Percentiles rank a stretch among this genome's conserved stretches.
Evolutionary conservation across 345 rosid species (phyloP).

Genomic region (Linum lewisii): DNA sequence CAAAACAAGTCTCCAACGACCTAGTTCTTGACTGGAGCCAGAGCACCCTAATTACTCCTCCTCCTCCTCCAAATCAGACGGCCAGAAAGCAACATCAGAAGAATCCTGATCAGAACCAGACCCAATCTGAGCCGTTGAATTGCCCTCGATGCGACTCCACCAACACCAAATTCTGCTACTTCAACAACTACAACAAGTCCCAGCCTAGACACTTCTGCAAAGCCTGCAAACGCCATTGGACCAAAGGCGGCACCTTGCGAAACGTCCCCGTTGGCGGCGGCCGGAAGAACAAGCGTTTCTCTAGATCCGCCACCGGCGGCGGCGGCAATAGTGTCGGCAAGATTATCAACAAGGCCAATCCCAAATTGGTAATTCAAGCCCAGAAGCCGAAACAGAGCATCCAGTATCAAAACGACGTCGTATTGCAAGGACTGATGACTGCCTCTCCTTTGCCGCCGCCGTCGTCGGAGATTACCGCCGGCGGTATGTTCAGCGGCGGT

Average conservation of each 20-base stretch:
- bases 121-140: conserved; percentile 45
- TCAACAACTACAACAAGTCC: conserved; percentile 78
- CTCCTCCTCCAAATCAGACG: neutral
- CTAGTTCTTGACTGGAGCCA: conserved; percentile 37
- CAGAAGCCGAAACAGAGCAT: conserved; percentile 21
- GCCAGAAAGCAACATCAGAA: neutral
- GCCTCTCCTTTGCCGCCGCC: conserved; percentile 18
- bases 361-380: conserved; percentile 16
- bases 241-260: conserved; percentile 79
- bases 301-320: neutral
- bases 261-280: conserved; percentile 89
- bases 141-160: conserved; percentile 88
- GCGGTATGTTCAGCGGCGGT: conserved; percentile 8
- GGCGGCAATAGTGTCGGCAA: neutral
- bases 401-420: conserved; percentile 15
- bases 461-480: conserved; percentile 18
- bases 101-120: conserved; percentile 11
- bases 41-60: conserved; percentile 20
- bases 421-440: conserved; percentile 17
- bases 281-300: conserved; percentile 58
- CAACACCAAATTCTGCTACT: conserved; percentile 90
- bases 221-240: conserved; percentile 93
- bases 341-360: conserved; percentile 13
- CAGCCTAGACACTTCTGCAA: conserved; percentile 92
- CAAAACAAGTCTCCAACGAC: conserved; percentile 36